These are phyloP conservation scores for Glycine latifolia DNA, from an alignment of 306 rosid genomes.

Conservation along the genomic window DNA sequence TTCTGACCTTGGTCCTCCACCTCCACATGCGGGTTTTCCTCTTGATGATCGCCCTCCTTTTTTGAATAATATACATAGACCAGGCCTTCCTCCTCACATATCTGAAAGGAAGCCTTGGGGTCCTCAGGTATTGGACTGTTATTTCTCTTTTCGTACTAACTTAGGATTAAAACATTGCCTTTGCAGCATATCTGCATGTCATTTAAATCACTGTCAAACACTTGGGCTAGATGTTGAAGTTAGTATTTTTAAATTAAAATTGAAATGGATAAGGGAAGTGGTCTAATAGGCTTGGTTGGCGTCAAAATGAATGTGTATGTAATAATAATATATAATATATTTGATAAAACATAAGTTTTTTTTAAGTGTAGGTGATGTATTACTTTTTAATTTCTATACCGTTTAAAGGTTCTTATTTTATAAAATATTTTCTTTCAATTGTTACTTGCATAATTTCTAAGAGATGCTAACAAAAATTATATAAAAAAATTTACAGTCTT, in stretches of 20 bases:
- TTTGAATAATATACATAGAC: conserved; percentile 64
- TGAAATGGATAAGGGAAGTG: conserved; percentile 22
- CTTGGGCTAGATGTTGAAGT: conserved; percentile 25
- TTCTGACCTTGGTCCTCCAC: conserved; percentile 75
- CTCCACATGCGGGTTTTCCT: conserved; percentile 68
- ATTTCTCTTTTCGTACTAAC: conserved; percentile 19
- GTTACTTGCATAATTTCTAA: conserved; percentile 28
- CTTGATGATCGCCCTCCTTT: conserved; percentile 78
- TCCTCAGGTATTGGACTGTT: conserved; percentile 70
- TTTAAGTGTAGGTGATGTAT: conserved; percentile 26
- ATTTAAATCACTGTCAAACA: conserved; percentile 26
- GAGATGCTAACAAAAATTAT: background rate
- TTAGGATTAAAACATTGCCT: conserved; percentile 35
- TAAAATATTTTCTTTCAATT: conserved; percentile 15
- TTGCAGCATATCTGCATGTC: conserved; percentile 23
- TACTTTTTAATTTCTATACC: background rate
- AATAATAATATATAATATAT: conserved; percentile 13
- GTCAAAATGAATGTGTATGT: conserved; percentile 33
- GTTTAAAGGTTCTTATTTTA: conserved; percentile 14
- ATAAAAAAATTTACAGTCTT: conserved; percentile 10
- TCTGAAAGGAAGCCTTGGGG: conserved; percentile 93
- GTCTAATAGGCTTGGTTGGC: conserved; percentile 16
- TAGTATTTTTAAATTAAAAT: conserved; percentile 28
- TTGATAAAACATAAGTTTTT: background rate
- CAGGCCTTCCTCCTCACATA: conserved; percentile 64